Base-by-base conservation (phyloP, 1,284 basidiomycete species). In the Apiotrichum akiyoshidainum region DNA sequence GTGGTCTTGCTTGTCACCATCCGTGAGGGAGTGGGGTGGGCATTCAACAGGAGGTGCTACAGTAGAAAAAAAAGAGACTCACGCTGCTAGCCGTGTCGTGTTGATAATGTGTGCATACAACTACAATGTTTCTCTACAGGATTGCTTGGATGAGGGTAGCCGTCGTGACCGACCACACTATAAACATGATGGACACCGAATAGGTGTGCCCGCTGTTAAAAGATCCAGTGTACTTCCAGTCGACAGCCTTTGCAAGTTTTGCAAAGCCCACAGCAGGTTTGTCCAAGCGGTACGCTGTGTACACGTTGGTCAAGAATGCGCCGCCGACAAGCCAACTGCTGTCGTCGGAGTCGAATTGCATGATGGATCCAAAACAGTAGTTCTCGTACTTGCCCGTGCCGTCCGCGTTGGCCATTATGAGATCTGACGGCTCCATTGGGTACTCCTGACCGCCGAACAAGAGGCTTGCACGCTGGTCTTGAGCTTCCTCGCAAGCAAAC, bases 241-340 rank as follows among this genome's bases (percentile, higher is more conserved):
- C 35, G 17, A 26, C 46, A n/a, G 4, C 2, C n/a, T 48, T 33
- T 5, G 46, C 31, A 5, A 80, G 68, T 17, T 65, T 69, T 10
- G 80, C 80, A 59, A 81, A 81, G 4, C 80, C 80, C 44, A 81
- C 75, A 0, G 77, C 73, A 0, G 79, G 59, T 0, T 80, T 79
- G 55, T 76, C 74, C 64, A 78, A 79, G 55, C 79, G 69, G 69
- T 73, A 80, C 11, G 73, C 70, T 6, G 79, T 76, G 68, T 82
- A 81, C 35, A 81, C 80, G 58, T 80, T 81, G 73, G 90, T 90
- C 52, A 98, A 82, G 83, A 99, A 97, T 0, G 90, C 89, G 70
- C 94, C 92, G 19, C 94, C 94, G 46, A 96, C 80, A 66, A 97
- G 94, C 89, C 90, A 95, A 5, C 22, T 10, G 46, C 46, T 21